These are phyloP conservation scores for Boletus subparvulus DNA, from an alignment of 768 basidiomycete species.

Conservation along the genomic window DNA sequence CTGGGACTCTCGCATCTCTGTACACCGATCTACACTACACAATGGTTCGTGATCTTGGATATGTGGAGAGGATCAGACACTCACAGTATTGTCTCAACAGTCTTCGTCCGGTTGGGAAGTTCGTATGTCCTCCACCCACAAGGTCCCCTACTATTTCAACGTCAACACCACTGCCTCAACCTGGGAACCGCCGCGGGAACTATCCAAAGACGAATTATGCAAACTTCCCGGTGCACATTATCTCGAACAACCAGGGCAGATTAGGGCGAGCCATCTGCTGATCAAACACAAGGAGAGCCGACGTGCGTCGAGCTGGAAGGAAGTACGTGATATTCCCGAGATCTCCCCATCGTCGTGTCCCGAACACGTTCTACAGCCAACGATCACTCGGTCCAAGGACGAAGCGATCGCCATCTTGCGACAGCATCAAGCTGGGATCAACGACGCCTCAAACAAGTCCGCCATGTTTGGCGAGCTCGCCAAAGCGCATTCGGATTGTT, in stretches of 20 bases:
- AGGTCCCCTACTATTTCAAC: slow-evolving; percentile 89
- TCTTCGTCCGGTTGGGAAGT: slow-evolving; percentile 67
- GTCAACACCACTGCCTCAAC: slow-evolving; percentile 60
- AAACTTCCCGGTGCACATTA: slow-evolving; percentile 68
- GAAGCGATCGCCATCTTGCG: slow-evolving; percentile 84
- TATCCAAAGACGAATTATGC: slow-evolving; percentile 60
- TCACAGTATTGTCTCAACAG: slow-evolving; percentile 16
- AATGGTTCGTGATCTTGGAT: slow-evolving; percentile 23
- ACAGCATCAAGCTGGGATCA: slow-evolving; percentile 61
- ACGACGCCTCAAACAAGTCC: slow-evolving; percentile 37
- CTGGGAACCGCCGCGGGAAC: slow-evolving; percentile 64
- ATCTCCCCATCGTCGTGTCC: background rate
- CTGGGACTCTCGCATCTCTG: background rate
- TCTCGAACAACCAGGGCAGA: slow-evolving; percentile 50
- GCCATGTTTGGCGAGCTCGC: slow-evolving; percentile 80
- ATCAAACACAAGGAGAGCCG: slow-evolving; percentile 87
- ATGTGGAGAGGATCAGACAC: background rate
- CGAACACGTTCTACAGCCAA: slow-evolving; percentile 41
- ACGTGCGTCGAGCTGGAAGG: slow-evolving; percentile 81
- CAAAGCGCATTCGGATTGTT: slow-evolving; percentile 79
- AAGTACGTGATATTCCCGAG: slow-evolving; percentile 45
- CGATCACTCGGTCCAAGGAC: slow-evolving; percentile 83
- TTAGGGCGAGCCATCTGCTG: slow-evolving; percentile 92
- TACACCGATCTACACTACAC: slow-evolving; percentile 10
- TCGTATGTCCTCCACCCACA: slow-evolving; percentile 75